These are phyloP conservation scores for Grigorovia humatica DNA, from an alignment of 805 yeast species.

Conservation along the genomic window DNA sequence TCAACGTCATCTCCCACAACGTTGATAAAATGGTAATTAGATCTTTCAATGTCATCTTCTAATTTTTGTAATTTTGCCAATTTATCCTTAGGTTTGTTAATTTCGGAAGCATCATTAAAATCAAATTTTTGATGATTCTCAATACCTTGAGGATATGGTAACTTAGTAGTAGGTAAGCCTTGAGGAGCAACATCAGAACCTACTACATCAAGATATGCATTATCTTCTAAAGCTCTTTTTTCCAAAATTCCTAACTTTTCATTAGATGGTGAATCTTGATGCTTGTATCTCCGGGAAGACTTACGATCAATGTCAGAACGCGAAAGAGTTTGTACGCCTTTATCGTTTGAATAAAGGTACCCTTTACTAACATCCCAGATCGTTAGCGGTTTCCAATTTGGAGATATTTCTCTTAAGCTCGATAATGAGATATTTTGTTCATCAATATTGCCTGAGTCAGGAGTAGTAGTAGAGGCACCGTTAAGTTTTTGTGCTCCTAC, in stretches of 20 bases:
- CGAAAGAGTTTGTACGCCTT: too few species aligned
- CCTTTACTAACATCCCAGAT: background rate
- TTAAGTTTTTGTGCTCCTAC: background rate
- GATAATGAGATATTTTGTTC: background rate
- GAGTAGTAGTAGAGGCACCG: background rate
- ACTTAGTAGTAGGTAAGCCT: background rate
- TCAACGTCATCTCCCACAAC: background rate
- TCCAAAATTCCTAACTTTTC: background rate
- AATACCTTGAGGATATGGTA: background rate
- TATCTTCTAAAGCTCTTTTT: background rate
- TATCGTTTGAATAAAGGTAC: too few species aligned
- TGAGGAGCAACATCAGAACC: background rate
- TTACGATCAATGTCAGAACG: background rate
- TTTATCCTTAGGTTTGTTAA: background rate
- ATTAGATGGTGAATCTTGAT: background rate
- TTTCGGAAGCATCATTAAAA: background rate
- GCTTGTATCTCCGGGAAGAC: background rate
- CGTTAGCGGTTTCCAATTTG: background rate
- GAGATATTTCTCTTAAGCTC: slow-evolving; percentile 1
- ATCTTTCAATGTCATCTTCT: background rate
- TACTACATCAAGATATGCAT: background rate
- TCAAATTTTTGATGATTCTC: background rate
- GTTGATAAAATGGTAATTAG: background rate
- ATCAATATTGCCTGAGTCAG: background rate
- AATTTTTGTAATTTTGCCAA: background rate